Evolutionary conservation across 495 filamentous ascomycete species (phyloP).

Genomic region (Aspergillus egyptiacus): DNA sequence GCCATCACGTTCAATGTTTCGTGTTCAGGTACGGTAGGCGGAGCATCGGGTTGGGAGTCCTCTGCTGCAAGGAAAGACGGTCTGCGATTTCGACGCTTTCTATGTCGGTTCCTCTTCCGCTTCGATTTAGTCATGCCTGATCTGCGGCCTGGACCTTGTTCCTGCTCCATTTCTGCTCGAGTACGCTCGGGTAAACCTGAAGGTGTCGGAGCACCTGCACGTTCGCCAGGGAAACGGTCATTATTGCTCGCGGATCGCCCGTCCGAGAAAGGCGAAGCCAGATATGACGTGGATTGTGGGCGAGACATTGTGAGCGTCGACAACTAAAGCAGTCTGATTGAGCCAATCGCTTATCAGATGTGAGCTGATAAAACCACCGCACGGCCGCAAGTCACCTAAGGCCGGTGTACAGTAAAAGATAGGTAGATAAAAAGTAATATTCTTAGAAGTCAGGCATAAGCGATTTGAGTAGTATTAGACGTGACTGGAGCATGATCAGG

Average conservation of each 20-base stretch:
- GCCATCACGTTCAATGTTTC: conserved; percentile 26
- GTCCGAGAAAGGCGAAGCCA: conserved; percentile 3
- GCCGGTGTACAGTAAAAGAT: not conserved
- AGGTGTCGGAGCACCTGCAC: conserved; percentile 4
- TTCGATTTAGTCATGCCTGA: conserved; percentile 24
- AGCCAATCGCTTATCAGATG: not conserved
- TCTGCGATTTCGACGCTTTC: conserved; percentile 38
- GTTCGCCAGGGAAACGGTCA: conserved; percentile 6
- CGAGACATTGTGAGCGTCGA: conserved; percentile 14
- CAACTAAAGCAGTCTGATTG: conserved; percentile 1
- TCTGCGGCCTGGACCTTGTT: conserved; percentile 22
- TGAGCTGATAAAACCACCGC: not conserved
- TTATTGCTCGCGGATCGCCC: conserved; percentile 3
- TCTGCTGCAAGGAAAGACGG: conserved; percentile 33
- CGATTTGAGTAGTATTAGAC: conserved; percentile 1
- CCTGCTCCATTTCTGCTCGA: conserved; percentile 18
- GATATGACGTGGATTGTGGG: conserved; percentile 14
- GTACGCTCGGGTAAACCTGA: conserved; percentile 4
- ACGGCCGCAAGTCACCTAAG: not conserved
- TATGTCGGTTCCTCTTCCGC: conserved; percentile 37
- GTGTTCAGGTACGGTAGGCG: conserved; percentile 17
- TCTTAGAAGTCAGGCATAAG: conserved; percentile 8
- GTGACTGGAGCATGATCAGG: conserved; percentile 14
- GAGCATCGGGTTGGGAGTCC: conserved; percentile 23
- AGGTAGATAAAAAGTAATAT: not conserved